These are phyloP conservation scores for Pestalotiopsis fici DNA, from an alignment of 2,329 filamentous ascomycete species.

Conservation along the genomic window DNA sequence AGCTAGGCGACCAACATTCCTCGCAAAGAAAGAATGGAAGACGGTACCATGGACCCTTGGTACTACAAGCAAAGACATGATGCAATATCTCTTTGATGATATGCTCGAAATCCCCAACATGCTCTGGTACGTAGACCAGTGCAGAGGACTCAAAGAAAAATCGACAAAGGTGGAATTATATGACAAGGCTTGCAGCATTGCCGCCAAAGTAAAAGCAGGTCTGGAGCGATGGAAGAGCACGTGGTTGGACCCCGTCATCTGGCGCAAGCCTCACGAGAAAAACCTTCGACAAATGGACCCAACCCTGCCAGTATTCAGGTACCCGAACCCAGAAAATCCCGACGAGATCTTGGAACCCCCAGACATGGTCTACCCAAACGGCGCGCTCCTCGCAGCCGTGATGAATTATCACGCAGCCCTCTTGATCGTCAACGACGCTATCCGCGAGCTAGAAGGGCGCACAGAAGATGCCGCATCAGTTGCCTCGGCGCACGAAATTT, in stretches of 20 bases:
- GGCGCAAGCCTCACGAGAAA: background rate
- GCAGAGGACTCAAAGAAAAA: background rate
- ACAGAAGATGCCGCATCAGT: background rate
- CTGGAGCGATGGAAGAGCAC: background rate
- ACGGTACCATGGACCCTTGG: background rate
- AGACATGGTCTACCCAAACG: background rate
- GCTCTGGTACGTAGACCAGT: background rate
- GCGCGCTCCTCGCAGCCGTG: background rate
- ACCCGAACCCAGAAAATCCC: background rate
- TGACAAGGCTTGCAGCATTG: background rate
- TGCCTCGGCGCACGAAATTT: background rate
- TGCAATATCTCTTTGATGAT: background rate
- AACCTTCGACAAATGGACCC: background rate
- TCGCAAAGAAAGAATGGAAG: background rate
- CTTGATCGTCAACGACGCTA: background rate
- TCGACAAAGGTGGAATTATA: background rate
- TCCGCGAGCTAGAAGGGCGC: background rate
- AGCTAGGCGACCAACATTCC: background rate
- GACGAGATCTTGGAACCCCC: background rate
- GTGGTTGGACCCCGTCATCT: background rate
- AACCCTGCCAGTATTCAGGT: background rate
- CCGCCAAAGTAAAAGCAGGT: background rate
- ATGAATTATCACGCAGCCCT: background rate
- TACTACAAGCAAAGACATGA: background rate
- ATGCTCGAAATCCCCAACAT: background rate